A percentile compares a stretch with the other conserved stretches of the same genome.
Conservation (phyloP, 306 rosid genomes). For the Dalbergia cultrata region DNA sequence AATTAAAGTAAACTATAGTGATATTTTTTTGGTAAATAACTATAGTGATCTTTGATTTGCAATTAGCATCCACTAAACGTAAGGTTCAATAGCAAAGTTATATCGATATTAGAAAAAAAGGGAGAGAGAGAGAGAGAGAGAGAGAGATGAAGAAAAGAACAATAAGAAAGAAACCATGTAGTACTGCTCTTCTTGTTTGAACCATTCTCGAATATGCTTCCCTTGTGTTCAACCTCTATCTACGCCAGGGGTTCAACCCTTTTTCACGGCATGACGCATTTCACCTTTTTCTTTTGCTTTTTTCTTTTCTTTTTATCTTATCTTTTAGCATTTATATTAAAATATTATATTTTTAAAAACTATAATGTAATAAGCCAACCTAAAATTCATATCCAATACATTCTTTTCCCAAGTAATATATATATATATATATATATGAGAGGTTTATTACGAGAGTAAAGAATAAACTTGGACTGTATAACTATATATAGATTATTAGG, state of each 20-base stretch:
- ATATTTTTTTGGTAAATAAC: no score
- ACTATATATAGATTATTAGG: no score
- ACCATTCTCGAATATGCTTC: constrained; percentile 47
- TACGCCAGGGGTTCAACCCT: constrained; percentile 3
- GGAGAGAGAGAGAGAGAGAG: constrained; percentile 3
- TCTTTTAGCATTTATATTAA: constrained; percentile 19
- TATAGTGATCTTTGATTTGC: constrained; percentile 12
- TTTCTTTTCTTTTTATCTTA: background rate
- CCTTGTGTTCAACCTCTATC: constrained; percentile 43
- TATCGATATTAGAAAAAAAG: constrained; percentile 29
- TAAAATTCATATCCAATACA: background rate
- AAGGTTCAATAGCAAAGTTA: constrained; percentile 4
- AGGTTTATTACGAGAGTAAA: no score
- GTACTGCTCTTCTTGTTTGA: constrained; percentile 39
- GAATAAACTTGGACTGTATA: no score
- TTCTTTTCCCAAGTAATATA: background rate
- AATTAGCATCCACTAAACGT: constrained; percentile 32
- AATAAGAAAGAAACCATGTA: constrained; percentile 34
- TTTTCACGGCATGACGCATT: constrained; percentile 13
- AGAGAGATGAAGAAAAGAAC: constrained; percentile 1
- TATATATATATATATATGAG: no score
- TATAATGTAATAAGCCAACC: constrained; percentile 11
- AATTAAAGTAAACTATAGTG: constrained; percentile 2
- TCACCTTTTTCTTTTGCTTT: constrained; percentile 24
- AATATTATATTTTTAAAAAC: background rate